Evolutionary conservation across 2,329 filamentous ascomycete genomes (phyloP), one percentile per base, ranked within the genome.

Genomic region (Xylaria sp.): DNA sequence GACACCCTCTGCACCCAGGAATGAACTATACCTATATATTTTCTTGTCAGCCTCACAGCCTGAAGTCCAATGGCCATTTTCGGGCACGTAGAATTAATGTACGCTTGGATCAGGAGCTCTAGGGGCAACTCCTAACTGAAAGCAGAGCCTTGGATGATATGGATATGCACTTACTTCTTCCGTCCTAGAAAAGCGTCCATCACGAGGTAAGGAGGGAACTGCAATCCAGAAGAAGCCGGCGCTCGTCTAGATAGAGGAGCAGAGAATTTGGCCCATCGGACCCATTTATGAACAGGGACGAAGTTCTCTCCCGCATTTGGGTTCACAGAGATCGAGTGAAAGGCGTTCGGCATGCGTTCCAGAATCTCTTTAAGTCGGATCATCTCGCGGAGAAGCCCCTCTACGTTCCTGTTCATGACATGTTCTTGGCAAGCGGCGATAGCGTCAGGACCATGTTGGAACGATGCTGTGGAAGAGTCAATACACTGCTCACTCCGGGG

Each of bases 171-270:
- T 60, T 54, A 63, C 56, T 75, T 80, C 56, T 76, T 78, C 1
- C 79, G 74, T 0, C 78, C 79, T 3, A 82, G 70, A 55, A 83
- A 82, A 0, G 79, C 80, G 60, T 82, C 79, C 79, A 82, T 81
- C 3, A 82, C 70, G 0, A 82, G 70, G 48, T 77, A 82, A 0
- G 79, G 78, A 0, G 79, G 78, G 42, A 82, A 82, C 46, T 82
- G 76, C 0, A 82, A 64, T 0, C 79, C 79, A 0, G 77, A 80
- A 0, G 79, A 75, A 1, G 79, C 80, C 0, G 80, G 79, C 2
- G 76, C 78, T 7, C 79, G 67, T 54, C 74, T 78, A 0, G 78
- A 81, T 0, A 82, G 62, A 0, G 79, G 79, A 0, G 79, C 72
- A 0, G 76, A 78, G 61, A 82, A 82, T 54, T 80, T 77, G 2